A percentile compares a stretch with the other conserved stretches of the same genome.
Evolutionary conservation across 2,329 filamentous ascomycete species (phyloP).

Genomic region (Trichoderma oligosporum): DNA sequence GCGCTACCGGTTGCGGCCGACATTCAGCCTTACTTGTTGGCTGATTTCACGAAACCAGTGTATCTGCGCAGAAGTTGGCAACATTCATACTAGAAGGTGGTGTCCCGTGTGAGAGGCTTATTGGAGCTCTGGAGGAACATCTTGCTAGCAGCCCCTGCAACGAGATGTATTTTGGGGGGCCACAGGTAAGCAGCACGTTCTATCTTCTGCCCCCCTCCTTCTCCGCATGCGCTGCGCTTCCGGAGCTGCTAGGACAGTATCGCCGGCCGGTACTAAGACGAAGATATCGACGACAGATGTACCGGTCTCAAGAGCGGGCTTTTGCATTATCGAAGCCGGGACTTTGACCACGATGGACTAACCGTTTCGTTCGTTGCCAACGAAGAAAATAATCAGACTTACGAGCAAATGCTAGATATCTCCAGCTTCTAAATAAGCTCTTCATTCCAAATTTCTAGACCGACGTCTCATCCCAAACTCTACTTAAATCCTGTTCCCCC

Average conservation of each 20-base stretch:
- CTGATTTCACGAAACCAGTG: background rate
- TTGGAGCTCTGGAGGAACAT: background rate
- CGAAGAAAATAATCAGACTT: background rate
- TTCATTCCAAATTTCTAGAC: background rate
- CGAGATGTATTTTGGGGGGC: slow-evolving; percentile 4
- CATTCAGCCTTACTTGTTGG: background rate
- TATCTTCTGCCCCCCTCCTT: background rate
- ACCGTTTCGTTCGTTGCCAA: background rate
- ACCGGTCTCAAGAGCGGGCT: background rate
- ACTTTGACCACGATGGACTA: background rate
- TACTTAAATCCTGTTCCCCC: slow-evolving; percentile 3
- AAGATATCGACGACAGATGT: background rate
- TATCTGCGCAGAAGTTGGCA: background rate
- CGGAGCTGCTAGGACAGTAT: background rate
- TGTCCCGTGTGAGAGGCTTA: background rate
- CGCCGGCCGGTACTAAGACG: background rate
- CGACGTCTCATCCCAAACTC: background rate
- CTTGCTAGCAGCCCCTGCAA: background rate
- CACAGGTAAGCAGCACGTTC: slow-evolving; percentile 3
- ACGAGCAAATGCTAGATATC: background rate
- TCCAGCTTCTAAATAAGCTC: background rate
- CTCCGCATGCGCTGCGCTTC: slow-evolving; percentile 2
- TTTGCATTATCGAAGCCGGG: background rate
- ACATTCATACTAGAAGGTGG: background rate
- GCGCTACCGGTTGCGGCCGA: background rate